A percentile compares a stretch with the other conserved stretches of the same genome.
Evolutionary conservation across 495 filamentous ascomycete species (phyloP).

Genomic region (Trichoderma erinaceum): DNA sequence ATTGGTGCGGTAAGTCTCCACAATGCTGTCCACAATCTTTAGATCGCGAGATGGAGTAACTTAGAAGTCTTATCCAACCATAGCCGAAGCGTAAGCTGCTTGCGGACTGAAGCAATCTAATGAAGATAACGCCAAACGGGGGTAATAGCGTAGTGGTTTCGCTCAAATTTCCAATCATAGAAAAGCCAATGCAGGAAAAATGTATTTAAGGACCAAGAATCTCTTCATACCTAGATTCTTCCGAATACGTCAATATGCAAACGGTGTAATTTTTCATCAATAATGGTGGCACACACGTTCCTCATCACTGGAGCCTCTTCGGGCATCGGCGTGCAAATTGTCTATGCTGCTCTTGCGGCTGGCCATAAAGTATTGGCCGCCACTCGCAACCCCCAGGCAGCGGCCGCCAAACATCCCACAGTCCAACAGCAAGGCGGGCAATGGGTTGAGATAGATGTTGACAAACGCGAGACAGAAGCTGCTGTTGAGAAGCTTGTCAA

Average conservation of each 20-base stretch:
- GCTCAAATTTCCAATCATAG: not conserved
- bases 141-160: too few relatives aligned
- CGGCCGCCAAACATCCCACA: not conserved
- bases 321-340: not conserved
- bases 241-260: not conserved
- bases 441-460: slow-evolving; percentile 2
- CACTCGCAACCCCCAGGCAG: not conserved
- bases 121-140: not conserved
- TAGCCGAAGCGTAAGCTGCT: not conserved
- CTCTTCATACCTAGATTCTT: not conserved
- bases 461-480: not conserved
- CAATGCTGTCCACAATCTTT: not conserved
- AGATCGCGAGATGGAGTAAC: not conserved
- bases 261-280: not conserved
- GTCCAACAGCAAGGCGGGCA: not conserved
- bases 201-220: not conserved
- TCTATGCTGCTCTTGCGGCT: not conserved
- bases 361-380: not conserved
- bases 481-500: not conserved
- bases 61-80: not conserved
- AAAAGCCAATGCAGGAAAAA: not conserved
- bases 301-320: not conserved
- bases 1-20: slow-evolving; percentile 2
- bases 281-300: not conserved
- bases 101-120: not conserved